These are phyloP conservation scores for Pythium volutum DNA, from an alignment of 352 stramenopile genomes.

Conservation along the genomic window DNA sequence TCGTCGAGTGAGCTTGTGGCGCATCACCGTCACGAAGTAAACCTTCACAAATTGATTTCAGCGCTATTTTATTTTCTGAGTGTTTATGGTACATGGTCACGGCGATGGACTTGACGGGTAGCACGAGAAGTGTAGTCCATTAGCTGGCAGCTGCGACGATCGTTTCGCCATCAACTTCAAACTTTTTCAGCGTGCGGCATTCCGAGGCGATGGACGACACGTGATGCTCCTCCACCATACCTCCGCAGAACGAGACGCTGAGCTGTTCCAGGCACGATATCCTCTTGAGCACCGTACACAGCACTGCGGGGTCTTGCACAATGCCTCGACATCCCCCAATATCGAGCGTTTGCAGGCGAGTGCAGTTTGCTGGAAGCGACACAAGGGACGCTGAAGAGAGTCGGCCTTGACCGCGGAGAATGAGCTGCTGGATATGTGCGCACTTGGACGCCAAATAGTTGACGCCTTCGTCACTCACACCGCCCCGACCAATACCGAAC, in stretches of 20 bases:
- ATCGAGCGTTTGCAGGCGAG: conserved; percentile 44
- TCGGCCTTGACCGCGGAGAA: conserved; percentile 49
- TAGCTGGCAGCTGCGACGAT: conserved; percentile 7
- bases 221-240: conserved; percentile 38
- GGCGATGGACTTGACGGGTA: neutral
- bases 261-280: conserved; percentile 50
- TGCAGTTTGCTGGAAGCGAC: conserved; percentile 37
- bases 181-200: conserved; percentile 52
- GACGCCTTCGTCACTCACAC: conserved; percentile 46
- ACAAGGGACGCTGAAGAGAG: conserved; percentile 40
- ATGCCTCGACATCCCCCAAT: conserved; percentile 61
- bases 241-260: conserved; percentile 54
- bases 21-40: neutral
- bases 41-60: neutral
- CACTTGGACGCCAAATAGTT: conserved; percentile 45
- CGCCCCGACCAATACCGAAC: conserved; percentile 50
- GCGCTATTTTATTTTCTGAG: neutral
- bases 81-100: neutral
- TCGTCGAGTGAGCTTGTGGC: conserved; percentile 32
- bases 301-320: conserved; percentile 43
- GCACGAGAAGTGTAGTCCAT: neutral
- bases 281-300: conserved; percentile 38
- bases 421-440: conserved; percentile 35
- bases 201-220: conserved; percentile 55
- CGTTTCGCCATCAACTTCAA: conserved; percentile 44